Evolutionary conservation across 768 basidiomycete genomes (phyloP), one percentile per base, ranked within the genome.

Genomic region (Brasilioporus rufonigricans): DNA sequence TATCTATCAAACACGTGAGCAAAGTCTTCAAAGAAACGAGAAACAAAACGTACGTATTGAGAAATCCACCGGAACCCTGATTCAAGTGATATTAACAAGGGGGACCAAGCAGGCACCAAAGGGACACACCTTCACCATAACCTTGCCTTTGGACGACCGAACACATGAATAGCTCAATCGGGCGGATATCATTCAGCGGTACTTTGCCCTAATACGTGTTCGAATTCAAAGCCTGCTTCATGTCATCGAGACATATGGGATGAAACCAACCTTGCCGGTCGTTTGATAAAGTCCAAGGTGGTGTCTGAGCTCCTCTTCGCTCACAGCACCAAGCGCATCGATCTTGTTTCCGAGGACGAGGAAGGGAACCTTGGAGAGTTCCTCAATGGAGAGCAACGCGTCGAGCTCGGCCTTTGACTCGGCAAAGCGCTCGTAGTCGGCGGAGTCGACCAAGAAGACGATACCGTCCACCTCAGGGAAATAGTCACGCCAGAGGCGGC

Each of bases 131-230:
- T 77, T 98, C 96, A 56, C 94, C 96, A 71, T 99, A 98, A 47
- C 96, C 96, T 73, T 97, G 94, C 72, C 96, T 83, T 82, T 96
- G 93, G 52, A 99, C 97, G 53, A 99, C 97, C 14, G 97, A 98
- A 79, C 95, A 98, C 97, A 99, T 99, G 85, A 98, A 99, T 63
- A 98, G 82, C 71, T 99, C 97, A 72, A 99, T 98, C 18, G 97
- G 97, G 56, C 97, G 85, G 63, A 98, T 98, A 72, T 98, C 96
- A 63, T 79, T 90, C 68, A 99, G 83, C 56, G 94, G 96, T 36
- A 97, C 91, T 73, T 98, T 98, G 71, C 97, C 97, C 95, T 97
- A 62, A 32, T 38, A 24, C 10, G 29, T 21, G 19, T 27, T 26
- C 31, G 46, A 16, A 38, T 68, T 45, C 39, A 65, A 33, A 36